These are phyloP conservation scores for Alectoria sarmentosa DNA, from an alignment of 495 filamentous ascomycete genomes.

Conservation along the genomic window DNA sequence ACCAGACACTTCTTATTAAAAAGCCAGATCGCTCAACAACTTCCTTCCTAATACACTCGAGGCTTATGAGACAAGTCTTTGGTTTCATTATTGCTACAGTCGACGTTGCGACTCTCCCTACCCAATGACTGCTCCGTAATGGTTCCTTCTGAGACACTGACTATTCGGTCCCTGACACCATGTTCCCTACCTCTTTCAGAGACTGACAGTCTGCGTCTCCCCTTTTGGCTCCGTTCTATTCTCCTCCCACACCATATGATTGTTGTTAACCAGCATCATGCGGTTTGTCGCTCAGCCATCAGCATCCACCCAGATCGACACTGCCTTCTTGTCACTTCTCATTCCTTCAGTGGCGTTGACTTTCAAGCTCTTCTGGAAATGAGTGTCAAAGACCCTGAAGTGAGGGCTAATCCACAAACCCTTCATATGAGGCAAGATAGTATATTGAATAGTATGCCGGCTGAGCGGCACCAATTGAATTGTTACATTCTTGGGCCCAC, in stretches of 20 bases:
- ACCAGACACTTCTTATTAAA: neutral
- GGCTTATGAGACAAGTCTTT: neutral
- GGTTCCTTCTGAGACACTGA: neutral
- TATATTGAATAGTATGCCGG: conserved; percentile 60
- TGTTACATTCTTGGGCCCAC: conserved; percentile 71
- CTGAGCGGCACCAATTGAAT: conserved; percentile 75
- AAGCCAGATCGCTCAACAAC: neutral
- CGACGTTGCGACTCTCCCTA: neutral
- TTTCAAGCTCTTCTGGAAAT: conserved; percentile 79
- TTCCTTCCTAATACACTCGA: neutral
- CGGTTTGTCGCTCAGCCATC: conserved; percentile 33
- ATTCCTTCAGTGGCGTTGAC: conserved; percentile 68
- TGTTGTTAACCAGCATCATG: neutral
- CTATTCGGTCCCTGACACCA: neutral
- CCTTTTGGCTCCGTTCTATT: neutral
- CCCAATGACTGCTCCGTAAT: neutral
- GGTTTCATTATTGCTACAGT: neutral
- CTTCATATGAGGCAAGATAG: conserved; percentile 49
- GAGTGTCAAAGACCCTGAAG: conserved; percentile 73
- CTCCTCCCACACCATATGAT: neutral
- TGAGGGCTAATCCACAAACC: conserved; percentile 67
- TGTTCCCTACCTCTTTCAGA: neutral
- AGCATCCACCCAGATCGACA: conserved; percentile 58
- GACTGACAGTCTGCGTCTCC: neutral
- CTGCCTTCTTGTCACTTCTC: conserved; percentile 63